A percentile compares a stretch with the other conserved stretches of the same genome.
phyloP scores from a whole-genome alignment of 768 basidiomycete species.

The Boletus tomentosulus region DNA sequence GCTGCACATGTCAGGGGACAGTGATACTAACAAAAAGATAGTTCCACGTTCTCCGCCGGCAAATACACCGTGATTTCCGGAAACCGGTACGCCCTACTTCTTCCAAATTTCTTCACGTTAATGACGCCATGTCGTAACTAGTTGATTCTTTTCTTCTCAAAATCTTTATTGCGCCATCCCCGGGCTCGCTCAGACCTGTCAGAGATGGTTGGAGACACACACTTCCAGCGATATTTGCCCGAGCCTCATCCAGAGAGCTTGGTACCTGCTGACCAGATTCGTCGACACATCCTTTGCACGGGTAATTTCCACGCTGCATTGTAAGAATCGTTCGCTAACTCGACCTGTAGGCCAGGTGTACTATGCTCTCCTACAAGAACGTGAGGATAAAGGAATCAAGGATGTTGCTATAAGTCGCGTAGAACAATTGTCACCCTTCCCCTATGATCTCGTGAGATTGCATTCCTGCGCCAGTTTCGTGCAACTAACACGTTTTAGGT shows the following conservation, averaged over 20 bases:
- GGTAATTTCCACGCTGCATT: conserved; percentile 35
- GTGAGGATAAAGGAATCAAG: conserved; percentile 86
- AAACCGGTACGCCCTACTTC: conserved; percentile 68
- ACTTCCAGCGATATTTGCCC: conserved; percentile 92
- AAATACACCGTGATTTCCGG: conserved; percentile 96
- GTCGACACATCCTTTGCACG: conserved; percentile 87
- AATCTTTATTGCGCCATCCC: conserved; percentile 93
- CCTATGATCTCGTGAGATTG: conserved; percentile 79
- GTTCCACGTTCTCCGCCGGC: conserved; percentile 97
- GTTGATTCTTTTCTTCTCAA: conserved; percentile 96
- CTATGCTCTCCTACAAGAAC: conserved; percentile 81
- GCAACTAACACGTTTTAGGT: conserved; percentile 43
- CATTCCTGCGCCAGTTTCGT: background rate
- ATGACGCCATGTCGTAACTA: conserved; percentile 25
- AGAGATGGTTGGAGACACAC: conserved; percentile 85
- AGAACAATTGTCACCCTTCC: conserved; percentile 96
- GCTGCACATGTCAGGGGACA: background rate
- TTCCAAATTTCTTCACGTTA: background rate
- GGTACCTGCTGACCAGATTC: conserved; percentile 79
- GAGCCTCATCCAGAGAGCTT: conserved; percentile 71
- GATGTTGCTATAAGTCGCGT: conserved; percentile 92
- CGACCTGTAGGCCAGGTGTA: conserved; percentile 79
- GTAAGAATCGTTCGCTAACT: background rate
- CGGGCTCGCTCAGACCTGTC: conserved; percentile 78
- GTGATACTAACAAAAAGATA: conserved; percentile 26